These are phyloP conservation scores for Penicillium vulpinum DNA, from an alignment of 2,329 filamentous ascomycete genomes.

Conservation along the genomic window DNA sequence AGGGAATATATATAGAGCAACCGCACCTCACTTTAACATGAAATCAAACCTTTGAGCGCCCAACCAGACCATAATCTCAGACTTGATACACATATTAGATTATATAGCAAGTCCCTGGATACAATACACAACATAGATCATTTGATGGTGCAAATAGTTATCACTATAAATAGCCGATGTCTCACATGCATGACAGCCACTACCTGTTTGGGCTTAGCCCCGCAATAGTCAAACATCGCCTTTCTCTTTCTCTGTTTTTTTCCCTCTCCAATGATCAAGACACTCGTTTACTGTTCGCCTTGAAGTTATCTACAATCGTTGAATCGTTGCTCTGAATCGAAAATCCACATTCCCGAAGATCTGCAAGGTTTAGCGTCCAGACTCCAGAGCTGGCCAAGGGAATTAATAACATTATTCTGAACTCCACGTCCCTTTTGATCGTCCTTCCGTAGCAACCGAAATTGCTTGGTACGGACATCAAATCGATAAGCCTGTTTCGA, in stretches of 20 bases:
- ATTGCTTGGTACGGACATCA: neutral
- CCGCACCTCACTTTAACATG: no score
- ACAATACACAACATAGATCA: no score
- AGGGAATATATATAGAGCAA: neutral
- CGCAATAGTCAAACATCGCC: conserved; percentile 18
- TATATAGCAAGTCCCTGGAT: no score
- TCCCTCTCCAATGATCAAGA: neutral
- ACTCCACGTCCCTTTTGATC: conserved; percentile 12
- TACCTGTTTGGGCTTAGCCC: conserved; percentile 22
- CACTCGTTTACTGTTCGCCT: conserved; percentile 13
- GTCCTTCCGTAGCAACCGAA: neutral
- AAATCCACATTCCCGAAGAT: conserved; percentile 17
- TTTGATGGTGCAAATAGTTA: neutral
- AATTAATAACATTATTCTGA: conserved; percentile 13
- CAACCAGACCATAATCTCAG: neutral
- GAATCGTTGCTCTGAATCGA: neutral
- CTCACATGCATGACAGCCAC: conserved; percentile 15
- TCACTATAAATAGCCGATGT: conserved; percentile 28
- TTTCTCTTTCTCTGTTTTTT: conserved; percentile 9
- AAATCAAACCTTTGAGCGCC: neutral
- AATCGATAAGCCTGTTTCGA: neutral
- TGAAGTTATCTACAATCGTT: conserved; percentile 2
- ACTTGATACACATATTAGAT: neutral
- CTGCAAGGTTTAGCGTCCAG: conserved; percentile 18
- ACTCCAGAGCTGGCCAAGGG: conserved; percentile 8